Conservation (phyloP, 192 early-diverging fungal genomes). For the Chytriomyces sp. region DNA sequence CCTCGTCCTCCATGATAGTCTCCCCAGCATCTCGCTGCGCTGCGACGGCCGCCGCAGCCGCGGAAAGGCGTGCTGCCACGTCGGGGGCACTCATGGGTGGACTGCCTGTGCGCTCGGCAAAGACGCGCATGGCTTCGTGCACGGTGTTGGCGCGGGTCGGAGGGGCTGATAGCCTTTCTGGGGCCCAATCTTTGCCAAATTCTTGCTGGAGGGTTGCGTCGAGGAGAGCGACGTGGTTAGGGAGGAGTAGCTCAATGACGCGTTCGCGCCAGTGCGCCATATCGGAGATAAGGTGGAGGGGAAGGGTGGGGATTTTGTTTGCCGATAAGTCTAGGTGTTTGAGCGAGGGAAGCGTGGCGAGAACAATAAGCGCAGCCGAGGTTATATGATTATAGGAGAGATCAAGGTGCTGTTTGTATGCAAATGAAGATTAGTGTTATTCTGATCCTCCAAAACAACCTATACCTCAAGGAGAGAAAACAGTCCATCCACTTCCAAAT, state of each 20-base stretch:
- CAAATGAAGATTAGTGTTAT: conserved; percentile 2
- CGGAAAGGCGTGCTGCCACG: too few relatives aligned
- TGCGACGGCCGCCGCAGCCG: too few relatives aligned
- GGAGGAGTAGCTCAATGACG: conserved; percentile 50
- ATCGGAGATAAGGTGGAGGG: conserved; percentile 22
- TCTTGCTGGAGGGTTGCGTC: conserved; percentile 23
- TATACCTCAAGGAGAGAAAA: conserved; percentile 48
- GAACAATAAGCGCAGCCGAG: conserved; percentile 46
- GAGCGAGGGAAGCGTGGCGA: conserved; percentile 49
- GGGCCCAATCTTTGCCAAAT: neutral
- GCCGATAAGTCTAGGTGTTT: conserved; percentile 45
- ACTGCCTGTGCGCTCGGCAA: too few relatives aligned
- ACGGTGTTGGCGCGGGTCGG: neutral
- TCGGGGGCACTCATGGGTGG: too few relatives aligned
- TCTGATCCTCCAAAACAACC: neutral
- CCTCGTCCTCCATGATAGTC: too few relatives aligned
- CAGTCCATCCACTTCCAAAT: conserved; percentile 55
- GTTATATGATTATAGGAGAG: conserved; percentile 54
- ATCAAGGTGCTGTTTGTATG: conserved; percentile 42
- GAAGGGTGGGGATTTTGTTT: conserved; percentile 46
- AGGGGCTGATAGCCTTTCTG: neutral
- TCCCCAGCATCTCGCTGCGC: too few relatives aligned
- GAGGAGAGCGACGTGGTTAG: conserved; percentile 40
- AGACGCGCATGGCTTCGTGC: neutral
- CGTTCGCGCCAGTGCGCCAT: conserved; percentile 43